These are phyloP conservation scores for Ophiostoma pallidulum DNA, from an alignment of 2,329 filamentous ascomycete genomes.

Conservation along the genomic window DNA sequence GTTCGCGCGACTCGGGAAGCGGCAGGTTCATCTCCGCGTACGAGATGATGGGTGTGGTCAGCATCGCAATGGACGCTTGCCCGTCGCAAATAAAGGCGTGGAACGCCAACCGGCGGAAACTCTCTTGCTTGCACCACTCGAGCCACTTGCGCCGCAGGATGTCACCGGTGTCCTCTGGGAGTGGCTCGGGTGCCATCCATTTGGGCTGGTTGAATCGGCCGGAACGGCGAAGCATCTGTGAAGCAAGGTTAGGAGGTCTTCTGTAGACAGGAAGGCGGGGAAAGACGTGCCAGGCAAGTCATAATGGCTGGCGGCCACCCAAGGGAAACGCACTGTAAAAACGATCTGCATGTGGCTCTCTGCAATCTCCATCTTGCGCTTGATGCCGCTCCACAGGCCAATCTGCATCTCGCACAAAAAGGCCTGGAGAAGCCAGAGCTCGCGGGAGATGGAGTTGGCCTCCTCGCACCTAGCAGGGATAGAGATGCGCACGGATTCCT, in stretches of 20 bases:
- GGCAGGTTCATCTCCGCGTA: slow-evolving; percentile 60
- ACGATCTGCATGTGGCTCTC: slow-evolving; percentile 32
- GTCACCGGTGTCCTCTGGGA: neutral
- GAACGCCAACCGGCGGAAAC: slow-evolving; percentile 44
- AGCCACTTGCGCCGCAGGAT: slow-evolving; percentile 12
- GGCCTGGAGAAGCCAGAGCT: slow-evolving; percentile 40
- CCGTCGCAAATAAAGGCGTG: slow-evolving; percentile 57
- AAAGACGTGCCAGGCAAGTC: too few species aligned
- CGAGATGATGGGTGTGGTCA: slow-evolving; percentile 56
- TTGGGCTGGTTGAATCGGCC: slow-evolving; percentile 8
- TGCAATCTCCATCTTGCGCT: slow-evolving; percentile 47
- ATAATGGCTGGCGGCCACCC: too few species aligned
- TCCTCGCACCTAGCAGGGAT: slow-evolving; percentile 35
- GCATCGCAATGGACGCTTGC: slow-evolving; percentile 56
- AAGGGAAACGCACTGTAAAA: neutral
- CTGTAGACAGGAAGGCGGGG: too few species aligned
- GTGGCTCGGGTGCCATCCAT: neutral
- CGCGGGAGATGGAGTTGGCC: slow-evolving; percentile 33
- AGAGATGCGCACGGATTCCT: slow-evolving; percentile 39
- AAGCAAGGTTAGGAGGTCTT: neutral
- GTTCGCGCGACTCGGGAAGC: slow-evolving; percentile 48
- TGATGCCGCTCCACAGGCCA: slow-evolving; percentile 45
- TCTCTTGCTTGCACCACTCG: slow-evolving; percentile 10
- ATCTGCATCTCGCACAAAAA: slow-evolving; percentile 40
- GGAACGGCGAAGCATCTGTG: slow-evolving; percentile 11